Percentiles rank a stretch among this genome's conserved stretches.
These are phyloP conservation scores for Sparassis latifolia DNA, from an alignment of 1,284 basidiomycete genomes.

Conservation along the genomic window DNA sequence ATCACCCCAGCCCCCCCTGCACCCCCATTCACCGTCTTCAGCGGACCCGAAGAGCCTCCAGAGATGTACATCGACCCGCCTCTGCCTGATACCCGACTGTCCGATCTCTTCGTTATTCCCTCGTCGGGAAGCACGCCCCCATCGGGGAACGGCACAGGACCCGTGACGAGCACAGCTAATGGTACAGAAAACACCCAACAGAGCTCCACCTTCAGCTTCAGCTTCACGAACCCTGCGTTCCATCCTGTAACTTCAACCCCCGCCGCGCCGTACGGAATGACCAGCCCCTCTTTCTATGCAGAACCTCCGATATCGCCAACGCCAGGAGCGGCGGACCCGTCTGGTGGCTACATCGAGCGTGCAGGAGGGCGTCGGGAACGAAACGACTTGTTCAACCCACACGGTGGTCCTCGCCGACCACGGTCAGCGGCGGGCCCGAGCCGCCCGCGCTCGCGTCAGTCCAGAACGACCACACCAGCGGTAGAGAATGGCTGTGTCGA, in stretches of 20 bases:
- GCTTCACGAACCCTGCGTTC: conserved; percentile 31
- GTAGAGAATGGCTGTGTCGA: conserved; percentile 12
- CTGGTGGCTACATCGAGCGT: conserved; percentile 22
- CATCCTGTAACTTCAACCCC: conserved; percentile 49
- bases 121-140: conserved; percentile 12
- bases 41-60: conserved; percentile 25
- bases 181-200: conserved; percentile 40
- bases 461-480: conserved; percentile 4
- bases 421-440: conserved; percentile 9
- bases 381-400: conserved; percentile 24
- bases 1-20: conserved; percentile 7
- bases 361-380: conserved; percentile 23
- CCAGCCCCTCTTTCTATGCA: conserved; percentile 47
- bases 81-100: conserved; percentile 34
- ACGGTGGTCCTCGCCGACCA: conserved; percentile 15
- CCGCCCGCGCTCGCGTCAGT: conserved; percentile 5
- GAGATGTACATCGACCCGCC: conserved; percentile 18
- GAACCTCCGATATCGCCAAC: conserved; percentile 68
- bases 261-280: conserved; percentile 17
- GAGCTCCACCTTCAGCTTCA: conserved; percentile 36
- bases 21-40: conserved; percentile 24
- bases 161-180: conserved; percentile 35
- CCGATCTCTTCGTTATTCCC: conserved; percentile 41
- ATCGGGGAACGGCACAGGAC: conserved; percentile 18
- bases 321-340: conserved; percentile 29